A percentile compares a stretch with the other conserved stretches of the same genome.
Conservation (phyloP, 345 rosid species). For the Geranium rotundifolium region DNA sequence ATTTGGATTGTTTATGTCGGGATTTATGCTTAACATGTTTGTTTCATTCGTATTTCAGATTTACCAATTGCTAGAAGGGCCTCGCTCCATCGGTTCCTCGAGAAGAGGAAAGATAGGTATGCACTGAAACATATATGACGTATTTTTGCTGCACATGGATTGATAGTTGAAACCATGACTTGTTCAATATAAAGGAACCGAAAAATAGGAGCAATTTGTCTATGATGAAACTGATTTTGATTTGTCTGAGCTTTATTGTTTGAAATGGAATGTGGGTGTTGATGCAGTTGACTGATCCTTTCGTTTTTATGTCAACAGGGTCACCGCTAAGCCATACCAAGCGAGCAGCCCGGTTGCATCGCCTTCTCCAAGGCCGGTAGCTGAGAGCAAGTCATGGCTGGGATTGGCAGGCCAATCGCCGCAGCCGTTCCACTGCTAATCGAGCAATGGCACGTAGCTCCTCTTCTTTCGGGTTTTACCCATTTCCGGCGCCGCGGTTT, state of each 20-base stretch:
- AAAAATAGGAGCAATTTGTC: no score
- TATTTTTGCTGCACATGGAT: background rate
- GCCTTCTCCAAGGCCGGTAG: slow-evolving; percentile 19
- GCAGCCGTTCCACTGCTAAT: background rate
- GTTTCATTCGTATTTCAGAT: slow-evolving; percentile 27
- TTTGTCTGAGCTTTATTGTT: no score
- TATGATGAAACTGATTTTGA: no score
- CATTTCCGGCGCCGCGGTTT: no score
- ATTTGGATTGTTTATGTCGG: background rate
- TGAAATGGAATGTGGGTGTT: no score
- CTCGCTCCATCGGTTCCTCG: slow-evolving; percentile 85
- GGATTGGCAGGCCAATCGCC: slow-evolving; percentile 39
- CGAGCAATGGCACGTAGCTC: no score
- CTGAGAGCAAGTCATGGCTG: slow-evolving; percentile 48
- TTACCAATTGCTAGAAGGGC: slow-evolving; percentile 92
- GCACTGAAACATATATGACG: slow-evolving; percentile 2
- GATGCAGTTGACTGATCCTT: background rate
- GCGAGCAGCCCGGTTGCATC: slow-evolving; percentile 13
- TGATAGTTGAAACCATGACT: no score
- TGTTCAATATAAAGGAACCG: no score
- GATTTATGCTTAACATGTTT: background rate
- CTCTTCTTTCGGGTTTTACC: no score
- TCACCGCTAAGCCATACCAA: slow-evolving; percentile 49
- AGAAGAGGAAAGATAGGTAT: slow-evolving; percentile 87
- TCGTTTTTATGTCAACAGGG: slow-evolving; percentile 20